Evolutionary conservation across 805 yeast species (phyloP), one percentile per base, ranked within the genome.

Genomic region (Cyberlindnera samutprakarnensis): DNA sequence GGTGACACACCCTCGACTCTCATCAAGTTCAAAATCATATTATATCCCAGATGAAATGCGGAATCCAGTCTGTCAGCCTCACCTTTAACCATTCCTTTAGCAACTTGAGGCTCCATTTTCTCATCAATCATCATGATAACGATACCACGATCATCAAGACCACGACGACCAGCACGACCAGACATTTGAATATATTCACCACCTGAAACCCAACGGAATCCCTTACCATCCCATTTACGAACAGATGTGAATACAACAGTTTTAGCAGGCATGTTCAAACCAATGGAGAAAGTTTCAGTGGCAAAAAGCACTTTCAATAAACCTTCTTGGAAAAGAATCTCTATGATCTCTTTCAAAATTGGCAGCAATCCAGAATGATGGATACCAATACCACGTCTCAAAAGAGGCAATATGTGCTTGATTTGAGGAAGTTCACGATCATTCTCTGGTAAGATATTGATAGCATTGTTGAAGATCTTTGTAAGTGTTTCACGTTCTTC

Each of bases 101-200:
- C 98, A 26, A 92, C 96, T 49, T 88, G 94, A 4, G 99, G 98
- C 57, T 92, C 98, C 99, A 92, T 92, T 53, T 92, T 92, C 56
- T 92, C 97, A 56, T 92, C 97, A 56, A 92, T 87, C 99, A 92
- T 92, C 92, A 92, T 84, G 45, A 92, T 92, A 30, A 92, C 99
- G 58, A 92, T 87, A 63, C 99, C 99, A 57, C 98, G 81, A 57
- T 92, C 98, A 70, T 92, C 99, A 47, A 92, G 72, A 53, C 99
- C 99, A 71, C 98, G 84, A 69, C 98, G 88, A 48, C 99, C 99
- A 15, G 99, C 99, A 61, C 99, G 78, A 44, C 99, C 99, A 27
- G 96, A 85, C 99, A 92, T 92, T 64, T 92, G 99, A 53, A 92
- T 92, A 61, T 92, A 92, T 62, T 92, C 99, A 66, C 99, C 99